Conservation (phyloP, 2,329 filamentous ascomycete genomes). For the Cercospora janseana region DNA sequence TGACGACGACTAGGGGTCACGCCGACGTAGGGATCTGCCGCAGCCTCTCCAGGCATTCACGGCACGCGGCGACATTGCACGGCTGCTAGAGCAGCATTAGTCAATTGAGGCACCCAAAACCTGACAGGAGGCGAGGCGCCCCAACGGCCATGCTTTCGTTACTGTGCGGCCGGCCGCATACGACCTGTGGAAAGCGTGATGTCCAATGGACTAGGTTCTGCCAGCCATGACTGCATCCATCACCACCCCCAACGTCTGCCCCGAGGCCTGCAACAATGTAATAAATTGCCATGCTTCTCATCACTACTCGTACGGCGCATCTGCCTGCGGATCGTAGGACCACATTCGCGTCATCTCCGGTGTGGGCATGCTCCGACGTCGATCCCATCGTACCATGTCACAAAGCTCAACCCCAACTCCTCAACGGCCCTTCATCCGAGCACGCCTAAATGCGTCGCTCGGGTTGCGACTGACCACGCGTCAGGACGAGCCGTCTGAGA, state of each 20-base stretch:
- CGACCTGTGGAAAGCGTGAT: constrained; percentile 9
- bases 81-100: constrained; percentile 2
- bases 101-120: constrained; percentile 4
- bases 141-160: too few relatives aligned
- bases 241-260: neutral
- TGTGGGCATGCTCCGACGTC: neutral
- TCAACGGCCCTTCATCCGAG: neutral
- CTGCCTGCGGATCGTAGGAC: neutral
- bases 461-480: neutral
- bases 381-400: constrained; percentile 1
- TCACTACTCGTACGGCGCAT: neutral
- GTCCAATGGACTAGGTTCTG: constrained; percentile 11
- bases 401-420: neutral
- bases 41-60: constrained; percentile 6
- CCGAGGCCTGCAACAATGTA: constrained; percentile 5
- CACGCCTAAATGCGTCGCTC: neutral
- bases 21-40: constrained; percentile 1
- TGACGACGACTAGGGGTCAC: constrained; percentile 6
- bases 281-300: constrained; percentile 3
- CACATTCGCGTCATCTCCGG: constrained; percentile 3
- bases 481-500: neutral
- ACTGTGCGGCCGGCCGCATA: constrained; percentile 14
- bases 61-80: constrained; percentile 6
- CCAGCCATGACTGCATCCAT: constrained; percentile 8
- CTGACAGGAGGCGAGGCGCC: too few relatives aligned